These are phyloP conservation scores for Calonectria crousiana DNA, from an alignment of 2,329 filamentous ascomycete genomes.

Conservation along the genomic window DNA sequence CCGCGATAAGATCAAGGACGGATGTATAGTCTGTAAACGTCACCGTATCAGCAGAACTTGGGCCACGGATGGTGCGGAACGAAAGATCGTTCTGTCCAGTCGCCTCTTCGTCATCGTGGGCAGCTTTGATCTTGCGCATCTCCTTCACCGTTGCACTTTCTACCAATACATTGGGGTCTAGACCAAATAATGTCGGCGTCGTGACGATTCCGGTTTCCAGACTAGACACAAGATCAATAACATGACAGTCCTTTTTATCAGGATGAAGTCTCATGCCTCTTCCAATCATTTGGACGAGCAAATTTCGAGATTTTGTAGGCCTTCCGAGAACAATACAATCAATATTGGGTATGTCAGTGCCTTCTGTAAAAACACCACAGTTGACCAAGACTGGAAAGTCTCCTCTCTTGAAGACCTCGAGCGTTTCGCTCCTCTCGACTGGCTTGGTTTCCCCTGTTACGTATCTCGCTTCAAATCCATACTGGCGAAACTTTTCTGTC, in stretches of 20 bases:
- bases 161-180: constrained; percentile 85
- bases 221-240: constrained; percentile 95
- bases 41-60: constrained; percentile 58
- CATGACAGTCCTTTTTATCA: constrained; percentile 88
- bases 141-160: constrained; percentile 73
- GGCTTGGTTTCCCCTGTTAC: constrained; percentile 87
- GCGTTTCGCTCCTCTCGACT: constrained; percentile 73
- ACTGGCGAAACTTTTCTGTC: constrained; percentile 79
- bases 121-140: constrained; percentile 67
- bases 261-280: constrained; percentile 87
- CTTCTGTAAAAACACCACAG: constrained; percentile 96
- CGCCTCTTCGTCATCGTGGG: constrained; percentile 58
- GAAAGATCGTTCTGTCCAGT: constrained; percentile 29
- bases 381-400: constrained; percentile 92
- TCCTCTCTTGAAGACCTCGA: constrained; percentile 81
- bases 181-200: constrained; percentile 90
- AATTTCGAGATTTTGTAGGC: constrained; percentile 91
- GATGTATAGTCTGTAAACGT: constrained; percentile 93
- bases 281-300: constrained; percentile 98
- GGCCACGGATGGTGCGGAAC: constrained; percentile 25
- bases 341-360: constrained; percentile 97
- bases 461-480: constrained; percentile 85
- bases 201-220: constrained; percentile 88
- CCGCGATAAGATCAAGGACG: constrained; percentile 89
- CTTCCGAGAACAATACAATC: constrained; percentile 91